Base-by-base conservation (phyloP, 164 flowering plant genomes). In the Taxillus chinensis region DNA sequence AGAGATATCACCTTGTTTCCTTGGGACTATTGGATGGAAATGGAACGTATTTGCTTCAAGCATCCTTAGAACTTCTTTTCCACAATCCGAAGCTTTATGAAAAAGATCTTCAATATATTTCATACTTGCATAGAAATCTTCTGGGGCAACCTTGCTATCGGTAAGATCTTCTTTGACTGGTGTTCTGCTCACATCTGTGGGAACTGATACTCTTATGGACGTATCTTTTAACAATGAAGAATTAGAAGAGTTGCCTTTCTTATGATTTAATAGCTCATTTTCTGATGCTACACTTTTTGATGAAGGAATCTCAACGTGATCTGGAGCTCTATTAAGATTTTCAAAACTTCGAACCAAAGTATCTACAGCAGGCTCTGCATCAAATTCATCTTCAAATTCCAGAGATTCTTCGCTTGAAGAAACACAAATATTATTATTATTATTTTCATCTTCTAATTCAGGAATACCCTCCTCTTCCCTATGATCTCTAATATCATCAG, bases 51-150 rank as follows among this genome's bases (percentile, higher is more conserved):
- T 89, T 45, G 96, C 96, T 75, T 93, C 99, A 61, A 93, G 92
- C 99, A 93, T 93, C 74, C 87, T 78, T 9, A 92, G 95, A 62
- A 93, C 90, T 75, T 90, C 95, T 79, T 75, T 83, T 58, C 99
- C 96, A 48, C 85, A 82, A 16, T 89, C 99, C 46, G 97, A 86
- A 62, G 96, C 99, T 73, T 79, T 80, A 14, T 67, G 48, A 67
- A 93, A 93, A 14, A 86, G 86, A 71, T 38, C 59, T 60, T 91
- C 99, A 66, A 89, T 81, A n/a, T 90, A 95, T 75, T 80, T 90
- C 59, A 91, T 75, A 80, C 93, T 79, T 51, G 84, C 74, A 56
- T 80, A 64, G 66, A 93, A 86, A 70, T 91, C 95, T 73, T 86
- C 88, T 7, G 90, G 75, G 39, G 68, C 70, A 71, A 74, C 74